Percentiles rank a stretch among this genome's conserved stretches.
Conservation (phyloP, 371 early-diverging fungal species). For the Mortierella sp. region DNA sequence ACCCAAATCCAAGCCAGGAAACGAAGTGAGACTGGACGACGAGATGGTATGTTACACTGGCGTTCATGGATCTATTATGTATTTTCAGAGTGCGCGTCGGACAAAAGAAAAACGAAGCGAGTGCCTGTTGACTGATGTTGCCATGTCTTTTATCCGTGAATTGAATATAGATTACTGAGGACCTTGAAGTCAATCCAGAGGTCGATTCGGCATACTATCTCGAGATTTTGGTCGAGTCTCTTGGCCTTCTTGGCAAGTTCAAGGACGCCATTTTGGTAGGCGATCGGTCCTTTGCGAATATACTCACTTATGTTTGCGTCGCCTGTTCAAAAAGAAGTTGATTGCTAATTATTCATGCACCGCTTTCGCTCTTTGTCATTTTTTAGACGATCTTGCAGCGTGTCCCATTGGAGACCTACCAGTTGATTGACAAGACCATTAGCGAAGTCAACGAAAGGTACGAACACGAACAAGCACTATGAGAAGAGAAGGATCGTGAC, state of each 20-base stretch:
- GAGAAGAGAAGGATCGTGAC: too few species aligned
- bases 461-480: background rate
- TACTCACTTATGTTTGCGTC: background rate
- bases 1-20: slow-evolving; percentile 53
- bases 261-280: slow-evolving; percentile 82
- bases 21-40: slow-evolving; percentile 56
- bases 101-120: too few species aligned
- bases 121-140: background rate
- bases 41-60: slow-evolving; percentile 35
- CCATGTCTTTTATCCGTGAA: background rate
- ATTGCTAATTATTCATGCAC: background rate
- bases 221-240: slow-evolving; percentile 85
- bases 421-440: slow-evolving; percentile 90
- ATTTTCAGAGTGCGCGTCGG: too few species aligned
- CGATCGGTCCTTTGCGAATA: background rate
- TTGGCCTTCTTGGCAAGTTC: slow-evolving; percentile 82
- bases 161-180: slow-evolving; percentile 71
- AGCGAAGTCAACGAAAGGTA: slow-evolving; percentile 88
- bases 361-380: background rate
- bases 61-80: too few species aligned
- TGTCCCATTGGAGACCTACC: slow-evolving; percentile 84
- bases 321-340: background rate
- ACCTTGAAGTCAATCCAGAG: slow-evolving; percentile 86
- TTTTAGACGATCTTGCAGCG: slow-evolving; percentile 78
- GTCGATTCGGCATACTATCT: slow-evolving; percentile 93